Percentiles rank a stretch among this genome's conserved stretches.
Conservation (phyloP, 192 early-diverging fungal species). For the Linnemannia zychae region DNA sequence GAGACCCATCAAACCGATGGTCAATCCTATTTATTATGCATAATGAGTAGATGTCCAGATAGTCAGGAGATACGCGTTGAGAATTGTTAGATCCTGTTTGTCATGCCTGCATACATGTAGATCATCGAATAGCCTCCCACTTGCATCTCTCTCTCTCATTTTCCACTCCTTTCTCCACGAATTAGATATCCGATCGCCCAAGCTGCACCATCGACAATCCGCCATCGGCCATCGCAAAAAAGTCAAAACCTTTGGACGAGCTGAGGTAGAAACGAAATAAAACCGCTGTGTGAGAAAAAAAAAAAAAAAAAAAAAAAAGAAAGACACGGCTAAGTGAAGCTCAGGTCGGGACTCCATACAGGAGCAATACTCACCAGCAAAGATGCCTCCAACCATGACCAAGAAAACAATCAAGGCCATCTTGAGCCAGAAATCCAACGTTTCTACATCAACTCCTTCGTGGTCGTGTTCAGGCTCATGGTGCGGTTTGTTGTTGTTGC, state of each 20-base stretch:
- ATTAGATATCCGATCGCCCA: neutral
- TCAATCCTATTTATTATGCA: conserved; percentile 45
- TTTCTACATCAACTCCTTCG: conserved; percentile 16
- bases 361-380: conserved; percentile 68
- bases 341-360: neutral
- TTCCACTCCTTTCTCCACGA: neutral
- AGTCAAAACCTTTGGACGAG: neutral
- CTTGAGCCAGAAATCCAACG: conserved; percentile 59
- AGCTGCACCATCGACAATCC: conserved; percentile 8
- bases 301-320: conserved; percentile 3
- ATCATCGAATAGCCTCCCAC: neutral
- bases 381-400: conserved; percentile 81
- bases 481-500: conserved; percentile 9
- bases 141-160: neutral
- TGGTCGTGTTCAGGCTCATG: conserved; percentile 4
- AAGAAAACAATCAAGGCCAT: conserved; percentile 68
- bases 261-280: neutral
- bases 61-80: neutral
- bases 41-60: conserved; percentile 4
- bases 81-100: conserved; percentile 8
- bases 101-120: neutral
- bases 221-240: conserved; percentile 7
- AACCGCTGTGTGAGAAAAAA: conserved; percentile 7
- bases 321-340: conserved; percentile 4
- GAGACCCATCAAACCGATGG: conserved; percentile 80